A percentile compares a stretch with the other conserved stretches of the same genome.
Conservation (phyloP, 352 stramenopile genomes). For the Globisporangium solare region DNA sequence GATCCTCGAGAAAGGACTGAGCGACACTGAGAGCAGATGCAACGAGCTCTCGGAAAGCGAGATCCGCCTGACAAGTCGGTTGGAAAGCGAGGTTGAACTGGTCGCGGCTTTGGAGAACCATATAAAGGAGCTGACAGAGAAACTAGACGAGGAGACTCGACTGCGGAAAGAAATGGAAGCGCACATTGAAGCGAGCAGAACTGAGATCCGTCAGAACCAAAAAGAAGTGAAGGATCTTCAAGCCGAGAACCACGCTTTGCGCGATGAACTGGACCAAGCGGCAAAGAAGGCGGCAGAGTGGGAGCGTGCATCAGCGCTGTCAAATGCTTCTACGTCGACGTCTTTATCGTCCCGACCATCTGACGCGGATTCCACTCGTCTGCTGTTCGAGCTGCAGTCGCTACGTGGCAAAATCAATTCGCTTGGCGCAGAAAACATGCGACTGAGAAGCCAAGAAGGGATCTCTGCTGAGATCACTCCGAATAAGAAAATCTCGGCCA, state of each 20-base stretch:
- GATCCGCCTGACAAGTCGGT: conserved; percentile 23
- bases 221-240: conserved; percentile 50
- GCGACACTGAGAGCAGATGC: conserved; percentile 38
- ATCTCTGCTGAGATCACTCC: conserved; percentile 20
- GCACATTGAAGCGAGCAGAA: conserved; percentile 41
- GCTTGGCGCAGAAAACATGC: conserved; percentile 51
- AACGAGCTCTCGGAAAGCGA: conserved; percentile 53
- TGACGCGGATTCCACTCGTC: conserved; percentile 17
- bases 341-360: conserved; percentile 13
- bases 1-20: conserved; percentile 31
- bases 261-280: conserved; percentile 44
- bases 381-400: conserved; percentile 49
- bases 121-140: conserved; percentile 36
- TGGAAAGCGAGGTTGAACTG: conserved; percentile 42
- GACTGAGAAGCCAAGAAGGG: conserved; percentile 46
- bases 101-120: conserved; percentile 39
- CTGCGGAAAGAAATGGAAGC: conserved; percentile 31
- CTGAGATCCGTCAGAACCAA: conserved; percentile 48
- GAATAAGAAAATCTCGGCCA: conserved; percentile 58
- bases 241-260: conserved; percentile 42
- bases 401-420: conserved; percentile 46
- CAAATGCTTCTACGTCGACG: conserved; percentile 23
- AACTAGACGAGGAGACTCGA: conserved; percentile 32
- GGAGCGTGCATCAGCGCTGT: conserved; percentile 33
- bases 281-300: conserved; percentile 39